Base-by-base conservation (phyloP, 176 grass and related monocot genomes). In the Pontederia paniculata region DNA sequence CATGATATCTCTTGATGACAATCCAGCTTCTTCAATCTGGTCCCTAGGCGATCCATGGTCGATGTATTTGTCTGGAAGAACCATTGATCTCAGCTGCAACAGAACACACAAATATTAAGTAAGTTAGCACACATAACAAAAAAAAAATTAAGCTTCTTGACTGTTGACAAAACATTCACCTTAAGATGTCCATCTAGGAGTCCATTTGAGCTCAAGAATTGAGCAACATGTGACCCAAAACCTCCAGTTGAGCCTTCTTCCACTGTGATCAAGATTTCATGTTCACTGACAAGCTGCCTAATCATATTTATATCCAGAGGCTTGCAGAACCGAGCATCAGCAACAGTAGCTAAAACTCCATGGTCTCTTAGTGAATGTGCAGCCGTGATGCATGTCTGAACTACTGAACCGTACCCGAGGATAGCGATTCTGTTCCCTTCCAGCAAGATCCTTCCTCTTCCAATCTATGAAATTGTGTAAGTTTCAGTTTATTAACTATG, bases 1-100 rank as follows among this genome's bases (percentile, higher is more conserved):
- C 11, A 76, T 85, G 20, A 95, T 81, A 50, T 95, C 85, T 52
- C 79, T 22, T 4, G 90, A 77, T 9, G 85, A 86, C 8, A 95
- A 63, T 16, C 85, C 90, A 2, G 90, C 90, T 55, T 77, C 79
- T 62, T 95, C 90, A 6, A 81, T 83, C 78, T 95, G 90, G 67
- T 95, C 90, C 23, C 69, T 50, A 2, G 78, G 79, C 0, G 90
- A 77, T 18, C 85, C 90, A 9, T 95, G 90, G 72, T 95, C 85
- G 44, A 95, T 89, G 73, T 95, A 95, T 9, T 79, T 23, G 69
- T 95, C 82, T 0, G 90, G 90, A 25, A 95, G 48, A 69, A 95
- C 88, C 73, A 95, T 95, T 28, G 85, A 89, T 37, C 90, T 75
- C 82, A 89, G 66, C 90, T 95, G 90, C 83, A 79, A 43, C 48